phyloP scores from a whole-genome alignment of 2,329 filamentous ascomycete genomes.

The Claviceps digitariae region DNA sequence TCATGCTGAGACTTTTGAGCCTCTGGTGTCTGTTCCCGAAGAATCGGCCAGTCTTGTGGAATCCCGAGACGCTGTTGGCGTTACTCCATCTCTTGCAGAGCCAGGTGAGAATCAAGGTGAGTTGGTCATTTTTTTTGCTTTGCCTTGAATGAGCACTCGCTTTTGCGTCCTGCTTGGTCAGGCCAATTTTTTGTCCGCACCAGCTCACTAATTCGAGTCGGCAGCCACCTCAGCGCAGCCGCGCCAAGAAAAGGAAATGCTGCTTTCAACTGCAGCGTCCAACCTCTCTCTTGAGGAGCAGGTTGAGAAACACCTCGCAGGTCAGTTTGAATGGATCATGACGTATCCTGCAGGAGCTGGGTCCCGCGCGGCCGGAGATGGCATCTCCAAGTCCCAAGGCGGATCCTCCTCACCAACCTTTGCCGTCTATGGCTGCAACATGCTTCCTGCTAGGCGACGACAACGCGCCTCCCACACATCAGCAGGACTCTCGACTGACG shows the following conservation, averaged over 20 bases:
- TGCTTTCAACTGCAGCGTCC: neutral
- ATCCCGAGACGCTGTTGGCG: neutral
- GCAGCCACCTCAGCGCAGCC: neutral
- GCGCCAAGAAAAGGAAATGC: neutral
- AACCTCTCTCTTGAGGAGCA: constrained; percentile 11
- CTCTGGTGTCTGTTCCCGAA: constrained; percentile 19
- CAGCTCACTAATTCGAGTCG: neutral
- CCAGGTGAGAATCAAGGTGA: neutral
- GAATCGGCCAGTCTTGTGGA: constrained; percentile 10
- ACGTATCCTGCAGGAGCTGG: constrained; percentile 21
- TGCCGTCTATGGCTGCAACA: constrained; percentile 36
- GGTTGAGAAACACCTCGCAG: constrained; percentile 29
- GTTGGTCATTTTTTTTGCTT: neutral
- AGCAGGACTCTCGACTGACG: constrained; percentile 17
- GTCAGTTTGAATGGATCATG: constrained; percentile 38
- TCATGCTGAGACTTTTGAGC: constrained; percentile 20
- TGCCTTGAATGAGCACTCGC: neutral
- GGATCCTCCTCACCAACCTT: neutral
- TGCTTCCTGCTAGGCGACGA: constrained; percentile 19
- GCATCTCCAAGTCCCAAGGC: constrained; percentile 4
- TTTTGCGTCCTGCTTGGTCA: neutral
- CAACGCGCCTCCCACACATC: neutral
- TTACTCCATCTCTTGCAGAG: neutral
- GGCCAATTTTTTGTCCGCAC: neutral
- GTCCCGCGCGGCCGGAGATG: constrained; percentile 10